Conservation (phyloP, 495 filamentous ascomycete species). For the Immersiella caudata region DNA sequence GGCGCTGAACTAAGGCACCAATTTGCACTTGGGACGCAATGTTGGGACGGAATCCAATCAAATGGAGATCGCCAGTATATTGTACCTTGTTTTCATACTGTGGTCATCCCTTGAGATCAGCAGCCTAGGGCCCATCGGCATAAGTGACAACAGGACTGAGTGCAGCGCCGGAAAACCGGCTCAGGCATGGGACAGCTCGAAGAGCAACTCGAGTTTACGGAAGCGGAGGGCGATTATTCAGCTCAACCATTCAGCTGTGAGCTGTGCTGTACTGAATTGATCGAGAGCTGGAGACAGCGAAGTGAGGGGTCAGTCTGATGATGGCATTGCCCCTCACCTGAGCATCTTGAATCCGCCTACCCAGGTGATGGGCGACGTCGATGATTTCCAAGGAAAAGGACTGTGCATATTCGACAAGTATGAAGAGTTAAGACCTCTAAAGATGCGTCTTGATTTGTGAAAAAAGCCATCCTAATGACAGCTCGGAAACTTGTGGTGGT, state of each 20-base stretch:
- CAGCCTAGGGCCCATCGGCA: neutral
- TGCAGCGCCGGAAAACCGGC: neutral
- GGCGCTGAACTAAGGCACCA: constrained; percentile 19
- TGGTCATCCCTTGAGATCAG: neutral
- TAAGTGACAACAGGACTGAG: neutral
- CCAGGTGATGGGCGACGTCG: neutral
- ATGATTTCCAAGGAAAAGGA: neutral
- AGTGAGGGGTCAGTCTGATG: neutral
- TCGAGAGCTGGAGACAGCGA: neutral
- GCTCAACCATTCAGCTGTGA: neutral
- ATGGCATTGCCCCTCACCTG: neutral
- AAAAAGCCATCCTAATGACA: too few relatives aligned
- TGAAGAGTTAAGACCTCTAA: too few relatives aligned
- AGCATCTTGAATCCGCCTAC: neutral
- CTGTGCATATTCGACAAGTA: neutral
- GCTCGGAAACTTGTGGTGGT: too few relatives aligned
- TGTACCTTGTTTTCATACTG: constrained; percentile 8
- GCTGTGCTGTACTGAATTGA: neutral
- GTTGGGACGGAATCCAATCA: constrained; percentile 15
- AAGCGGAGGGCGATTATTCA: neutral
- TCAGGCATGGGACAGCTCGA: neutral
- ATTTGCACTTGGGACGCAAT: neutral
- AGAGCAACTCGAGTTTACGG: neutral
- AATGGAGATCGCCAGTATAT: neutral
- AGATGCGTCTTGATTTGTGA: too few relatives aligned